Base-by-base conservation (phyloP, 2,329 filamentous ascomycete genomes). In the Phaeosphaeria sp. region DNA sequence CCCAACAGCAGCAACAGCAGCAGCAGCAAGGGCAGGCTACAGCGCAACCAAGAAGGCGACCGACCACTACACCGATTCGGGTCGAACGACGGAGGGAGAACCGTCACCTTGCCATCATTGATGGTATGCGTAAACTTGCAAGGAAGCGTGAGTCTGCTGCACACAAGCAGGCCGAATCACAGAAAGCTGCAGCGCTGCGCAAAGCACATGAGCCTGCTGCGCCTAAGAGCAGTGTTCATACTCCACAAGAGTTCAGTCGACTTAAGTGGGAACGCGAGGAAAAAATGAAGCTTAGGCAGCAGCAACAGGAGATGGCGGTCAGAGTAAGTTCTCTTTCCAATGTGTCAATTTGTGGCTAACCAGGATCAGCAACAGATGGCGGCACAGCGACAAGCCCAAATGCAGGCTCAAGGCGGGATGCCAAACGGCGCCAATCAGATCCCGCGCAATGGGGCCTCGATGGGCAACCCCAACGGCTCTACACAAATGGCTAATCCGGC, bases 111-210 rank as follows among this genome's bases (percentile, higher is more conserved):
- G 91, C 90, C 46, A 84, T 98, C 69, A 89, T 99, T 65, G 94
- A 98, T 77, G 91, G 91, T 2, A 97, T 98, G 92, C 87, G 93
- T 43, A 99, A 98, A 75, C 78, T 97, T 48, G 93, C 93, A 0
- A 96, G 97, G 82, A 98, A 97, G 79, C 87, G 94, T 23, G 95
- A 99, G 78, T 90, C 90, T 11, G 85, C 87, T 23, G 81, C 88
- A 25, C 92, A 95, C 73, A 98, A 98, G 80, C 91, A 95, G 73
- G 90, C 94, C 72, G 92, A 97, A 73, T 83, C 80, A 30, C 76
- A 79, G 55, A 83, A 82, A 69, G 86, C 92, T 55, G 91, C 92
- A 49, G 90, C 90, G 30, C 87, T 92, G 76, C 89, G 95, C 54
- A 97, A 97, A 77, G 85, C 87, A 15, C 90, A 90, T 58, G 92